Percentiles rank a stretch among this genome's conserved stretches.
These are phyloP conservation scores for Ogataea paraovalis DNA, from an alignment of 805 yeast species.

Conservation along the genomic window DNA sequence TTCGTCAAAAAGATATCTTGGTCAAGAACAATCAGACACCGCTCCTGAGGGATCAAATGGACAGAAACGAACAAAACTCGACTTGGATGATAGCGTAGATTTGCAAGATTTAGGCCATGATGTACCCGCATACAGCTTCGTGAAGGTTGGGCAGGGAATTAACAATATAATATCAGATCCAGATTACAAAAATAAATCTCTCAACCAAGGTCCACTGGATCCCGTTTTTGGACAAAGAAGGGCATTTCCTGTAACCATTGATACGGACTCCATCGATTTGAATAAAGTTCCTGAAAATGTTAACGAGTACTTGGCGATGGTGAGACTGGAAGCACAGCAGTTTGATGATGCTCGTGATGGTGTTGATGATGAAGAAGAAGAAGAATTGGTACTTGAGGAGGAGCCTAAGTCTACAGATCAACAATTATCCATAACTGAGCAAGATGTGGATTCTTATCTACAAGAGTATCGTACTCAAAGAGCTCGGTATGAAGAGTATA, in stretches of 20 bases:
- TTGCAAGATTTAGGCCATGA: not conserved
- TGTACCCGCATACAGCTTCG: not conserved
- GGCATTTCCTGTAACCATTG: constrained; percentile 31
- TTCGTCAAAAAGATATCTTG: not conserved
- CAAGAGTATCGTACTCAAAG: constrained; percentile 14
- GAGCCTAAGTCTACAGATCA: constrained; percentile 1
- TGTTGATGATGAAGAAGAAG: constrained; percentile 2
- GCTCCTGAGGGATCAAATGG: too few species aligned
- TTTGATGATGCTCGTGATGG: constrained; percentile 8
- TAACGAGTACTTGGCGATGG: constrained; percentile 31
- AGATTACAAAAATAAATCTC: not conserved
- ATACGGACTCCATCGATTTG: constrained; percentile 15
- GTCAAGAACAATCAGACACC: not conserved
- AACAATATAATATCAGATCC: not conserved
- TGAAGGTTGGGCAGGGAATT: not conserved
- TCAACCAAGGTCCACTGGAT: constrained; percentile 31
- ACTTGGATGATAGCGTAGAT: not conserved
- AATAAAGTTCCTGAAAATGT: constrained; percentile 22
- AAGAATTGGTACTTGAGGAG: constrained; percentile 1
- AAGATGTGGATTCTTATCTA: constrained; percentile 3
- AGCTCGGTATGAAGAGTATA: constrained; percentile 15
- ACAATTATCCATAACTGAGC: constrained; percentile 2
- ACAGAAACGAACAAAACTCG: not conserved
- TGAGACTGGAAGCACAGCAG: constrained; percentile 29
- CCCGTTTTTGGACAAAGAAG: constrained; percentile 34